phyloP scores from a whole-genome alignment of 2,329 filamentous ascomycete species.

The Phialophora tarda region DNA sequence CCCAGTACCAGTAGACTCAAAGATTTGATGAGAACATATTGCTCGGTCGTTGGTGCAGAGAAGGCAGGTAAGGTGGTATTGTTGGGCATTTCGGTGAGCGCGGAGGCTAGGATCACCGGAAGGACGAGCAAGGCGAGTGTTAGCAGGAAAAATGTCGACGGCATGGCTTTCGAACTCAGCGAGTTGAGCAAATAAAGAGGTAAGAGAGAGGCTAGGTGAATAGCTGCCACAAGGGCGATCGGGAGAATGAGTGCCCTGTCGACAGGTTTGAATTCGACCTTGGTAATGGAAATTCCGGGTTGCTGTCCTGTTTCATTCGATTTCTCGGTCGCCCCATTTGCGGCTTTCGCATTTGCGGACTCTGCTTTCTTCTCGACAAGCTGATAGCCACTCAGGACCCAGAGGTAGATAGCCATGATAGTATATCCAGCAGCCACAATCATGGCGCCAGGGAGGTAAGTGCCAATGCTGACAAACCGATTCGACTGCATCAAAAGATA shows the following conservation, averaged over 20 bases:
- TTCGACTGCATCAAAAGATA: constrained; percentile 91
- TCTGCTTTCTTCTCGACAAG: constrained; percentile 36
- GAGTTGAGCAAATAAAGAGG: constrained; percentile 85
- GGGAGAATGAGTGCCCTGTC: constrained; percentile 57
- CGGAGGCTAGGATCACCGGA: constrained; percentile 51
- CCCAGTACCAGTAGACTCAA: constrained; percentile 92
- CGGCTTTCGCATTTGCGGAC: constrained; percentile 16
- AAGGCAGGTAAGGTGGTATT: constrained; percentile 63
- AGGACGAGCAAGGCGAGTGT: constrained; percentile 51
- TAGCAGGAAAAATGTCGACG: constrained; percentile 62
- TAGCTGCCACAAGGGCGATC: constrained; percentile 70
- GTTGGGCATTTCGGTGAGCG: constrained; percentile 47
- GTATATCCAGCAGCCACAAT: constrained; percentile 91
- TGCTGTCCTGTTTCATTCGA: constrained; percentile 17
- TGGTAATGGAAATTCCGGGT: constrained; percentile 2
- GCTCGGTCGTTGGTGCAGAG: constrained; percentile 24
- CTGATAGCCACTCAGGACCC: constrained; percentile 79
- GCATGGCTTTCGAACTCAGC: constrained; percentile 40
- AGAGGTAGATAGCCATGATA: constrained; percentile 92
- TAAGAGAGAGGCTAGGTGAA: constrained; percentile 77
- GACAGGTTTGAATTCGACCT: constrained; percentile 38
- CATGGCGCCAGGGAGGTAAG: constrained; percentile 98
- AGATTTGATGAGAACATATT: constrained; percentile 70
- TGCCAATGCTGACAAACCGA: constrained; percentile 96
- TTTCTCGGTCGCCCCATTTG: constrained; percentile 41